Evolutionary conservation across 2,329 filamentous ascomycete species (phyloP).

Genomic region (Cercospora janseana): DNA sequence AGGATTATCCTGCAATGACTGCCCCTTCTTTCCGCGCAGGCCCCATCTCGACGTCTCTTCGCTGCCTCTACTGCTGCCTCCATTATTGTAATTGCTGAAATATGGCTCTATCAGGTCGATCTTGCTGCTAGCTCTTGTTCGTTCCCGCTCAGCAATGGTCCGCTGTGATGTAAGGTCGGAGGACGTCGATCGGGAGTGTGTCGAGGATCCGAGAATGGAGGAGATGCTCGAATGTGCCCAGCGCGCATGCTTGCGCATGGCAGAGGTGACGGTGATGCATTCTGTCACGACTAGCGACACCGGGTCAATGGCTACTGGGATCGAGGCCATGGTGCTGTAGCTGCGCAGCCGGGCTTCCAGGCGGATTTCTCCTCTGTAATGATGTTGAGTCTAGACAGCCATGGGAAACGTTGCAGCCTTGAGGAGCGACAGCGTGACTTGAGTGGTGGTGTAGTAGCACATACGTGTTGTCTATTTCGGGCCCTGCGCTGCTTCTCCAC

Average conservation of each 20-base stretch:
- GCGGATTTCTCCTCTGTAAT: not conserved
- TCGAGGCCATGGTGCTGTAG: conserved; percentile 19
- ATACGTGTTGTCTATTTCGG: conserved; percentile 3
- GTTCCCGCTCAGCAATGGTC: conserved; percentile 35
- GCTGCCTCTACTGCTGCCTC: conserved; percentile 1
- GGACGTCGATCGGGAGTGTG: conserved; percentile 17
- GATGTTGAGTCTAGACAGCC: not conserved
- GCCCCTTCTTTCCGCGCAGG: conserved; percentile 87
- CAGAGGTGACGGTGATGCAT: conserved; percentile 97
- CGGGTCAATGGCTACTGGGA: conserved; percentile 40
- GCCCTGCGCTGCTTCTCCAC: conserved; percentile 1
- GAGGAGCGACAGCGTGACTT: not conserved
- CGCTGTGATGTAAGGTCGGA: conserved; percentile 19
- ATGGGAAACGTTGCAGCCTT: not conserved
- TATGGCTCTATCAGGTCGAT: conserved; percentile 34
- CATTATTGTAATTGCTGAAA: conserved; percentile 10
- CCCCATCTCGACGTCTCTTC: conserved; percentile 77
- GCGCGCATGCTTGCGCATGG: conserved; percentile 94
- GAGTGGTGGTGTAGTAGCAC: not conserved
- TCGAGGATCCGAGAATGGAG: conserved; percentile 70
- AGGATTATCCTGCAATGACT: conserved; percentile 96
- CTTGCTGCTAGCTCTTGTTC: conserved; percentile 33
- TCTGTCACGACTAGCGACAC: conserved; percentile 81
- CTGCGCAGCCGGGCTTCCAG: not conserved
- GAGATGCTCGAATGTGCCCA: conserved; percentile 96